These are phyloP conservation scores for Trichoderma pleuroti DNA, from an alignment of 2,329 filamentous ascomycete species.

Conservation along the genomic window DNA sequence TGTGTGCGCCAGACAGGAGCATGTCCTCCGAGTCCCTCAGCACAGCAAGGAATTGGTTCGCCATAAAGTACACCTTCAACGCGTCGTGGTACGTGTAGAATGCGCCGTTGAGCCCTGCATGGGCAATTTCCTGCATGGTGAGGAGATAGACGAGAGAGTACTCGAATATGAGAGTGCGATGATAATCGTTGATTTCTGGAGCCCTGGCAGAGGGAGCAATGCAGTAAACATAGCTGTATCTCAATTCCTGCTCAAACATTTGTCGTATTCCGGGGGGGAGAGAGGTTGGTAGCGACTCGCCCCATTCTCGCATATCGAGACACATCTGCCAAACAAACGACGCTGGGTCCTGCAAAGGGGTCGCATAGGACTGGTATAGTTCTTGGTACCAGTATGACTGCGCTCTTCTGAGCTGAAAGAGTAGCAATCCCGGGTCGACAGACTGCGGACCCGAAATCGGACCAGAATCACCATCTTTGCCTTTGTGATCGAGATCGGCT, in stretches of 20 bases:
- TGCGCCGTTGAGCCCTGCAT: constrained; percentile 55
- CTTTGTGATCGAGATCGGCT: constrained; percentile 41
- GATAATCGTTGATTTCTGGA: constrained; percentile 70
- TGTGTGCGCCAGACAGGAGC: constrained; percentile 48
- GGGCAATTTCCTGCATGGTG: constrained; percentile 65
- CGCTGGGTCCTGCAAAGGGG: constrained; percentile 64
- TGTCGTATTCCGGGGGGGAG: constrained; percentile 64
- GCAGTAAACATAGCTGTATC: constrained; percentile 89
- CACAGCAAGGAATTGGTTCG: constrained; percentile 59
- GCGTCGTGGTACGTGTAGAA: constrained; percentile 87
- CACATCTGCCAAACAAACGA: constrained; percentile 74
- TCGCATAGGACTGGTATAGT: constrained; percentile 74
- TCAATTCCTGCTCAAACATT: constrained; percentile 81
- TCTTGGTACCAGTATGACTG: constrained; percentile 89
- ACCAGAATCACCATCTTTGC: constrained; percentile 41
- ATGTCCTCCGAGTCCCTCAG: constrained; percentile 56
- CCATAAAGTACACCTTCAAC: constrained; percentile 75
- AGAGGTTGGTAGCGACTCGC: constrained; percentile 65
- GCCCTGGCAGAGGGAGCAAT: constrained; percentile 75
- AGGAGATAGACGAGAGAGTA: constrained; percentile 79
- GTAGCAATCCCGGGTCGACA: constrained; percentile 67
- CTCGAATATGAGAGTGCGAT: constrained; percentile 79
- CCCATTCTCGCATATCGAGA: constrained; percentile 76
- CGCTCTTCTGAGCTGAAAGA: constrained; percentile 79
- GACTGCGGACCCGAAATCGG: constrained; percentile 45